Conservation (phyloP, 768 basidiomycete genomes). For the Lactarius tabidus region DNA sequence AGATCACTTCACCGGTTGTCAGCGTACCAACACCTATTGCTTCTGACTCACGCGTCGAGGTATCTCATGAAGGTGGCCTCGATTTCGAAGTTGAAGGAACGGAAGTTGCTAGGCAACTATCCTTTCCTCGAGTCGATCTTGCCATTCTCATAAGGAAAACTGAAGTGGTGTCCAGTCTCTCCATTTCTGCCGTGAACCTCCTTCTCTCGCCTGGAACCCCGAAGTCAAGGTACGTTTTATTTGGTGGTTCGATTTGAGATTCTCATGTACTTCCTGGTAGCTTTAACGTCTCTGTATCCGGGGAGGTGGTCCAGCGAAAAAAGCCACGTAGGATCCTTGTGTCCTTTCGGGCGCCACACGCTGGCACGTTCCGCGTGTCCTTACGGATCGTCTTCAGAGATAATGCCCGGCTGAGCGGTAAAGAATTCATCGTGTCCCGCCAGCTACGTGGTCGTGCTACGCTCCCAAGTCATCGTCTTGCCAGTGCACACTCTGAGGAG, state of each 20-base stretch:
- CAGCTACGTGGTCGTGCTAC: slow-evolving; percentile 2
- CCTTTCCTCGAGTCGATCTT: background rate
- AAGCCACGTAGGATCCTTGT: background rate
- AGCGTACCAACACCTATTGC: background rate
- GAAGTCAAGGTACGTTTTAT: slow-evolving; percentile 4
- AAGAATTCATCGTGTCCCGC: slow-evolving; percentile 6
- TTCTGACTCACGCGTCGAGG: background rate
- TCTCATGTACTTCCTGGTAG: background rate
- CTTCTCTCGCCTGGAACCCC: background rate
- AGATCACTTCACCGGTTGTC: background rate
- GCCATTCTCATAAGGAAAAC: background rate
- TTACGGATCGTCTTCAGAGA: slow-evolving; percentile 8
- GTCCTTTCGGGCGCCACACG: slow-evolving; percentile 2
- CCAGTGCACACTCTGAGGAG: background rate
- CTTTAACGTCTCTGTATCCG: background rate
- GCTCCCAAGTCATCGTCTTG: background rate
- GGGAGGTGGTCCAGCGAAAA: background rate
- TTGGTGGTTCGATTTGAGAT: background rate
- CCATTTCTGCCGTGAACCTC: background rate
- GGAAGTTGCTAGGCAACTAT: background rate
- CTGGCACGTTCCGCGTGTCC: background rate
- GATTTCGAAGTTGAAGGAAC: slow-evolving; percentile 9
- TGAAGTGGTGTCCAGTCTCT: background rate
- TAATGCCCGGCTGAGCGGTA: background rate
- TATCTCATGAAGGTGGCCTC: slow-evolving; percentile 12